Base-by-base conservation (phyloP, 192 early-diverging fungal genomes). In the Coemansia sp. region DNA sequence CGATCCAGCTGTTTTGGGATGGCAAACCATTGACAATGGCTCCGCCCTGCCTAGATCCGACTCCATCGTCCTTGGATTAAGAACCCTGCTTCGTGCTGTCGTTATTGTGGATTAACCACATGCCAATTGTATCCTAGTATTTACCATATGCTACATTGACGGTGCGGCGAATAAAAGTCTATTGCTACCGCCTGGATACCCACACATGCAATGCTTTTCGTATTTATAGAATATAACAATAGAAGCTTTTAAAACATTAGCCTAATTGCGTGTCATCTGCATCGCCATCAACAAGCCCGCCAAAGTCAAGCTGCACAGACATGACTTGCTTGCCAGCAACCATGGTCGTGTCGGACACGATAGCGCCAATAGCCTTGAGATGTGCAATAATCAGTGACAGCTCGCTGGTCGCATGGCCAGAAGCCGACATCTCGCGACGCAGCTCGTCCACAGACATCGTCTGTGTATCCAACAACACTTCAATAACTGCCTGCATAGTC, bases 1-100 rank as follows among this genome's bases (percentile, higher is more conserved):
- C 76, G 19, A 61, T 79, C 9, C 76, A 79, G 66, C 57, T 79
- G 21, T 63, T 79, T 43, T 79, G 76, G 76, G 63, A 79, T 50
- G 76, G 76, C 24, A 29, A 70, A 56, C 70, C 75, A 3, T 53
- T 78, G 48, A 15, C 48, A 5, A 21, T 49, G 48, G 48, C 19
- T 15, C 19, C n/a, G 15, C 7, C n/a, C n/a, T 21, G 15, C 3
- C 11, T 45, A 10, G 15, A 45, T 12, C 6, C 32, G 32, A 45
- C 41, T 15, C 41, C 39, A 12, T 41, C 41, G 32, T 35, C 32
- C 32, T 35, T 35, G 32, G 32, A 35, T 35, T 29, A 29, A 29
- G 27, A 29, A 29, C 27, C 21, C 27, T 29, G 27, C 27, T 29
- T 29, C 27, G 27, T 29, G 27, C 27, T 29, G 6, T 0, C 27